A percentile compares a stretch with the other conserved stretches of the same genome.
Evolutionary conservation across 2,329 filamentous ascomycete genomes (phyloP).

Genomic region (Cyclaneusma minus): DNA sequence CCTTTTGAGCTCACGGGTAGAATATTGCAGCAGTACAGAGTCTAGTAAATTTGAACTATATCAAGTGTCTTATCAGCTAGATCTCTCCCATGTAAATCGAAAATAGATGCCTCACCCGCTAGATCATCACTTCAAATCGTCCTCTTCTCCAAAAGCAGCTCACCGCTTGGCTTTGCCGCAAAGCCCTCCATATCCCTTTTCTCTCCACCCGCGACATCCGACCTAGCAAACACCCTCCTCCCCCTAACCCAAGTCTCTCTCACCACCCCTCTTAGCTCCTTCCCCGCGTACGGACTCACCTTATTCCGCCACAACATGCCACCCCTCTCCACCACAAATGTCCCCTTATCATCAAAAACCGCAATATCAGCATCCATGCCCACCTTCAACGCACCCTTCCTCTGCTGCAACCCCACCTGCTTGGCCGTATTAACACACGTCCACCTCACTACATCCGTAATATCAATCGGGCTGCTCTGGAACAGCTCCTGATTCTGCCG

Average conservation of each 20-base stretch:
- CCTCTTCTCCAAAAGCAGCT: constrained; percentile 31
- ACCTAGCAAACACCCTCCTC: constrained; percentile 15
- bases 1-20: too few species aligned
- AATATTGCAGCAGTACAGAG: too few species aligned
- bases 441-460: constrained; percentile 71
- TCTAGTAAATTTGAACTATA: too few species aligned
- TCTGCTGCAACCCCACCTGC: constrained; percentile 71
- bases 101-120: constrained; percentile 1
- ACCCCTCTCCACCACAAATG: constrained; percentile 56
- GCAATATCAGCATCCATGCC: constrained; percentile 86
- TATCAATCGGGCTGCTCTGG: constrained; percentile 24
- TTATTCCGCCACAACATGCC: constrained; percentile 59
- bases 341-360: constrained; percentile 74
- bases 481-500: constrained; percentile 10
- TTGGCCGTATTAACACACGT: constrained; percentile 76
- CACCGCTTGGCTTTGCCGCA: constrained; percentile 25
- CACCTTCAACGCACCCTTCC: constrained; percentile 65
- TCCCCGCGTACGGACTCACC: constrained; percentile 31
- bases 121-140: constrained; percentile 8
- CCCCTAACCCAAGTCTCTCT: constrained; percentile 19
- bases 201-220: constrained; percentile 8
- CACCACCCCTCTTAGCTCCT: constrained; percentile 40
- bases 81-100: too few species aligned
- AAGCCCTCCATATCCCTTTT: constrained; percentile 32
- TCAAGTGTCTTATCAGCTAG: too few species aligned